A percentile compares a stretch with the other conserved stretches of the same genome.
phyloP scores from a whole-genome alignment of 2,329 filamentous ascomycete species.

The Penicillium sp. region DNA sequence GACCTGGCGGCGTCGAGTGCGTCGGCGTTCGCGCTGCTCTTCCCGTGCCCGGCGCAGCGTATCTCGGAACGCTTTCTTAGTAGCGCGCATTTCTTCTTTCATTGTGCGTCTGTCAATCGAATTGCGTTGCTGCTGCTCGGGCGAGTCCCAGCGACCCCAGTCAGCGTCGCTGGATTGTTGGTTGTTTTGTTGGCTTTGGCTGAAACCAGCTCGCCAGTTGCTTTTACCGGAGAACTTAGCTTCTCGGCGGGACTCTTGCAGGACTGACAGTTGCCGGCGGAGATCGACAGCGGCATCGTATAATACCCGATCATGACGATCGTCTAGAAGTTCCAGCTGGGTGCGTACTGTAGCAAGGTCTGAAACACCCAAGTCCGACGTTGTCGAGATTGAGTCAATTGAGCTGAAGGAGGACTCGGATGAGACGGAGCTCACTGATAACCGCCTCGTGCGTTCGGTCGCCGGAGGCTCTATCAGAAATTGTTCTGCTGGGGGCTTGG shows the following conservation, averaged over 20 bases:
- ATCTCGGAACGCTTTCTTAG: conserved; percentile 39
- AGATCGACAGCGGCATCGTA: conserved; percentile 38
- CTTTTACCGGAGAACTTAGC: conserved; percentile 23
- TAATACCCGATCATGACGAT: conserved; percentile 37
- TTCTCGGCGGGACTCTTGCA: conserved; percentile 37
- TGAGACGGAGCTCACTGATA: conserved; percentile 30
- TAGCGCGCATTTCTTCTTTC: conserved; percentile 39
- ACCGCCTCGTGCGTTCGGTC: conserved; percentile 24
- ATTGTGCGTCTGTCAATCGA: conserved; percentile 30
- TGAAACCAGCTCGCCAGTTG: conserved; percentile 24
- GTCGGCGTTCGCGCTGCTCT: conserved; percentile 33
- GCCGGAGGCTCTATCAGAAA: neutral
- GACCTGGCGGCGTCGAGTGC: conserved; percentile 22
- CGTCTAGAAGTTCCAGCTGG: conserved; percentile 35
- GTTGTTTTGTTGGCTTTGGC: conserved; percentile 5
- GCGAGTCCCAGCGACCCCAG: conserved; percentile 40
- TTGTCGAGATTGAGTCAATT: conserved; percentile 38
- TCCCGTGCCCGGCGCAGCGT: conserved; percentile 36
- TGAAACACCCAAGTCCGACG: conserved; percentile 35
- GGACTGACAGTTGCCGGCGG: conserved; percentile 32
- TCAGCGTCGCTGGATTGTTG: conserved; percentile 18
- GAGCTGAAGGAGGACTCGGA: conserved; percentile 38
- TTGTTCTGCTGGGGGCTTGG: neutral
- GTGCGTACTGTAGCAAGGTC: conserved; percentile 38
- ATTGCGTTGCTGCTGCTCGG: conserved; percentile 32